Evolutionary conservation across 176 grass and related monocot genomes (phyloP).

Genomic region (Miscanthus lutarioriparius): DNA sequence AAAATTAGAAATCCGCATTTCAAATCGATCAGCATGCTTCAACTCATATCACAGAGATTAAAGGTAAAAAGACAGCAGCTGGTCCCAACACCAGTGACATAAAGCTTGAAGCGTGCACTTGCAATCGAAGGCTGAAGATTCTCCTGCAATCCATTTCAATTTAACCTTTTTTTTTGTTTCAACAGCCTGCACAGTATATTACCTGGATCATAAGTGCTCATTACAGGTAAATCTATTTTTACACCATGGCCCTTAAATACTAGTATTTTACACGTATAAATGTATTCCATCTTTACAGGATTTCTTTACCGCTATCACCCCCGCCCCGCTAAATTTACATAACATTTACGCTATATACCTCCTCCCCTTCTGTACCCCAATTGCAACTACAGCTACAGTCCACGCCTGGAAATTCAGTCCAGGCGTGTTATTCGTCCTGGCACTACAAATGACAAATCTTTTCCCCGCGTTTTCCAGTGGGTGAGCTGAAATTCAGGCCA

Average conservation of each 20-base stretch:
- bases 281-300: slow-evolving; percentile 80
- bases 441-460: slow-evolving; percentile 52
- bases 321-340: slow-evolving; percentile 50
- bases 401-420: slow-evolving; percentile 41
- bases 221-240: slow-evolving; percentile 46
- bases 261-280: slow-evolving; percentile 66
- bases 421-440: slow-evolving; percentile 50
- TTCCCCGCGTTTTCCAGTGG: neutral
- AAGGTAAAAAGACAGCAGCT: slow-evolving; percentile 10
- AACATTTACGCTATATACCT: slow-evolving; percentile 58
- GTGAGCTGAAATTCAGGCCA: slow-evolving; percentile 53
- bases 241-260: slow-evolving; percentile 44
- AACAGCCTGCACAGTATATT: slow-evolving; percentile 15
- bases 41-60: neutral
- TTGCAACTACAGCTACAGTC: slow-evolving; percentile 62
- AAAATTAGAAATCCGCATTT: neutral
- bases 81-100: slow-evolving; percentile 12
- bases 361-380: slow-evolving; percentile 67
- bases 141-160: neutral
- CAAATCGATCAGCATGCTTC: neutral
- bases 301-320: slow-evolving; percentile 60
- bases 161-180: neutral
- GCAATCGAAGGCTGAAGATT: slow-evolving; percentile 24
- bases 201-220: slow-evolving; percentile 17
- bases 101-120: slow-evolving; percentile 11